Evolutionary conservation across 768 basidiomycete genomes (phyloP), one percentile per base, ranked within the genome.

Genomic region (Hortiboletus flavorubellus): DNA sequence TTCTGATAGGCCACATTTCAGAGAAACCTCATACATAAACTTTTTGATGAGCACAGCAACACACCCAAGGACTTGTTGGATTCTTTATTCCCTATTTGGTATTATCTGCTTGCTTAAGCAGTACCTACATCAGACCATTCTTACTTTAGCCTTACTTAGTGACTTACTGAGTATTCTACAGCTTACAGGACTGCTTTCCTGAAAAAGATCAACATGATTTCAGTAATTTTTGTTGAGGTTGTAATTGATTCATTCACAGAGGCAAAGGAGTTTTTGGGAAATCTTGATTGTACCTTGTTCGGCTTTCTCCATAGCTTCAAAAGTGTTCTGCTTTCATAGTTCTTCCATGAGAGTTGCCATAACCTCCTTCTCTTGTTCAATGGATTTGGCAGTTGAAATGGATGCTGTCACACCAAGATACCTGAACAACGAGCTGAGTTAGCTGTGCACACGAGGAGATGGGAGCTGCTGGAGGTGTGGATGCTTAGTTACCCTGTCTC

Each of bases 241-340:
- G 39, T 21, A 49, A 15, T 23, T n/a, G 46, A 37, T 31, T 48
- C 58, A 46, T 51, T 50, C 48, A 53, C 43, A 35, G 9, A 31
- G 31, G 54, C 15, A 39, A 43, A 43, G 45, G 31, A 51, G 54
- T 21, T 30, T 38, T 0, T 34, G 49, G 48, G 44, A 53, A 66
- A 53, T 56, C 45, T 48, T 35, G 56, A 63, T 70, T 70, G 61
- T 67, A 97, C 96, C 96, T 86, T 58, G 83, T 87, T 72, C 88
- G 82, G 91, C 80, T 72, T 98, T 93, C 51, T 91, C 87, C 58
- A 93, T 90, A 44, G 80, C 85, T 74, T 98, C 96, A 71, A 97
- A 96, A 3, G 87, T 87, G 54, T 89, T 87, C 66, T 96, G 87
- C 45, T 82, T 76, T 65, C 85, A 80, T 33, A 99, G 80, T 71